Percentiles rank a stretch among this genome's conserved stretches.
Conservation (phyloP, 139 green algal species). For the Mesotaenium endlicherianum region DNA sequence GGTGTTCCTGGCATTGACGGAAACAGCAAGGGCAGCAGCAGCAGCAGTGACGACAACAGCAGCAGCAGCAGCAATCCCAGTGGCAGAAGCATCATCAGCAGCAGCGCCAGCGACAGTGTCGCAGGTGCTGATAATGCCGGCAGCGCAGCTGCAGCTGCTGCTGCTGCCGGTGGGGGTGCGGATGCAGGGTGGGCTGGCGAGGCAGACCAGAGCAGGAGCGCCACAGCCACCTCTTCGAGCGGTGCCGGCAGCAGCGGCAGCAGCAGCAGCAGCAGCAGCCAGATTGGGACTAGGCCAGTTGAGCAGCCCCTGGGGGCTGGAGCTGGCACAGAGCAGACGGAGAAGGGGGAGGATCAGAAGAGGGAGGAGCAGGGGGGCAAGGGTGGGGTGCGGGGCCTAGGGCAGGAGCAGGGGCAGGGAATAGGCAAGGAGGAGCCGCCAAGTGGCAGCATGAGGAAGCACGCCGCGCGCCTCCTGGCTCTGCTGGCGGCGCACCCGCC, state of each 20-base stretch:
- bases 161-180: too few relatives aligned
- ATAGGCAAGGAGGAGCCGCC: too few relatives aligned
- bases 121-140: too few relatives aligned
- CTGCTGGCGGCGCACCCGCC: slow-evolving; percentile 24
- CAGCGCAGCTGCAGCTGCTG: background rate
- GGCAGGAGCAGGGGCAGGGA: too few relatives aligned
- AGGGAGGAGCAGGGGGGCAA: too few relatives aligned
- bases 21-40: background rate
- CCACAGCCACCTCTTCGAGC: too few relatives aligned
- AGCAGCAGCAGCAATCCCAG: slow-evolving; percentile 1
- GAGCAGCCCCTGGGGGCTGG: background rate
- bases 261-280: slow-evolving; percentile 14
- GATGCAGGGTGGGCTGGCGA: too few relatives aligned
- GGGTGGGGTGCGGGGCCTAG: too few relatives aligned
- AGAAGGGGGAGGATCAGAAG: too few relatives aligned
- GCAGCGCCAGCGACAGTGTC: background rate
- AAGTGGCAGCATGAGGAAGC: background rate
- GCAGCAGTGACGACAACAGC: background rate
- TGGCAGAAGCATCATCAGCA: background rate
- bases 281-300: background rate
- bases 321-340: too few relatives aligned
- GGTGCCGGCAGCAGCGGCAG: background rate
- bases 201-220: too few relatives aligned
- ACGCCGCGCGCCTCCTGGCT: slow-evolving; percentile 16
- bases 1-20: background rate